These are phyloP conservation scores for Zea mays DNA, from an alignment of 176 grass and related monocot species.

Conservation along the genomic window Zm-B73-REFERENCE-NAM-5.0 NC_050101.1:91645001-91645500, in stretches of 20 bases:
- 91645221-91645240: too few relatives aligned
- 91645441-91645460: conserved; percentile 72
- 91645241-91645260: too few relatives aligned
- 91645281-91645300: too few relatives aligned
- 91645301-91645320: background rate
- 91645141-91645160: too few relatives aligned
- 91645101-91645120: background rate
- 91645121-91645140: too few relatives aligned
- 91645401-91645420: conserved; percentile 93
- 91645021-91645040: background rate
- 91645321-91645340: background rate
- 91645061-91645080: background rate
- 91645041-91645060: background rate
- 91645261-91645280: too few relatives aligned
- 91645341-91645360: background rate
- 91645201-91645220: too few relatives aligned
- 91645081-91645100: background rate
- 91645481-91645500: conserved; percentile 98
- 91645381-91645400: conserved; percentile 23
- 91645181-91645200: too few relatives aligned
- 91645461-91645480: conserved; percentile 88
- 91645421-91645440: conserved; percentile 92
- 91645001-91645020: background rate
- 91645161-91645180: too few relatives aligned
- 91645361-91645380: background rate